A percentile compares a stretch with the other conserved stretches of the same genome.
Conservation (phyloP, 1,139 yeast species). For the Protomyces lactucae-debilis region DNA sequence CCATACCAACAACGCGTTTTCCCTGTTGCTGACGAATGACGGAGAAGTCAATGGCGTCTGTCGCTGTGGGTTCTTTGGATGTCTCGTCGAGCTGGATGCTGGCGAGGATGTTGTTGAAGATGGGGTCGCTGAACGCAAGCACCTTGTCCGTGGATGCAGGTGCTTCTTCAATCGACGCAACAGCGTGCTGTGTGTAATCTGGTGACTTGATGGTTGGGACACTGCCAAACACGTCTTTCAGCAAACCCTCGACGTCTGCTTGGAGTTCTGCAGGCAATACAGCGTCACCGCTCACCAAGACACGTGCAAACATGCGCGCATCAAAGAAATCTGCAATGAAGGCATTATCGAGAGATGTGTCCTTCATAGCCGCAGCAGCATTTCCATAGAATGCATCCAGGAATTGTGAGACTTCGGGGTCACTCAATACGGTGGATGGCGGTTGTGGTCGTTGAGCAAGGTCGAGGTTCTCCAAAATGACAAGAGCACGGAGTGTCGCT, state of each 20-base stretch:
- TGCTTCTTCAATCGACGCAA: neutral
- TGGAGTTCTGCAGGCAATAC: neutral
- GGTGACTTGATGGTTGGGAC: neutral
- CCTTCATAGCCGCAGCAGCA: constrained; percentile 1
- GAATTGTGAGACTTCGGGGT: neutral
- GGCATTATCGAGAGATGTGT: neutral
- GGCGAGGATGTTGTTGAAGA: constrained; percentile 5
- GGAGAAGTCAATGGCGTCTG: constrained; percentile 14
- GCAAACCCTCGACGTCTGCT: neutral
- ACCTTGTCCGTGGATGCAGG: neutral
- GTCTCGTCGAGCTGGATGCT: constrained; percentile 7
- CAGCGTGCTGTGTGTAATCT: neutral
- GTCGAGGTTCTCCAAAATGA: neutral
- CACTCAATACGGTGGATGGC: neutral
- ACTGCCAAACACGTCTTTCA: neutral
- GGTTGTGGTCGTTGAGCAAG: neutral
- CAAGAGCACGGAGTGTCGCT: neutral
- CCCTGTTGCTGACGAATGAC: constrained; percentile 18
- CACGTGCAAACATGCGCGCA: neutral
- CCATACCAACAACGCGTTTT: constrained; percentile 24
- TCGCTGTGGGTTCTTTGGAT: neutral
- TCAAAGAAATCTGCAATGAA: neutral
- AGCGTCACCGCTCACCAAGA: neutral
- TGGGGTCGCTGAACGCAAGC: constrained; percentile 15
- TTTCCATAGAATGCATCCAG: constrained; percentile 2